A percentile compares a stretch with the other conserved stretches of the same genome.
phyloP scores from a whole-genome alignment of 495 filamentous ascomycete genomes.

The Lophium mytilinum region DNA sequence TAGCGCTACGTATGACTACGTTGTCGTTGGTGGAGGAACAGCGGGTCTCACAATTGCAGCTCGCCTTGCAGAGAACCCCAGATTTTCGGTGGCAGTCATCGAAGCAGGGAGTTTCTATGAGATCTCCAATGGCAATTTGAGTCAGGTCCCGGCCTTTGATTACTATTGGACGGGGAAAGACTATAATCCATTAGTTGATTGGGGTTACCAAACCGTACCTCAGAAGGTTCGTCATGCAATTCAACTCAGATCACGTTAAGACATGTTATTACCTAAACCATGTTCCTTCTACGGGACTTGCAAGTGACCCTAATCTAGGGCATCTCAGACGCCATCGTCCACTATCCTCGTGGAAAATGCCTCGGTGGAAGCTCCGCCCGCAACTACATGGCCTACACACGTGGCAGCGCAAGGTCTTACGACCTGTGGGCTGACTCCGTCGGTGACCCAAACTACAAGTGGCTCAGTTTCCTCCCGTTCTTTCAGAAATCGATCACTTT shows the following conservation, averaged over 20 bases:
- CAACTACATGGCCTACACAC: constrained; percentile 23
- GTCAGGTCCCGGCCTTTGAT: constrained; percentile 2
- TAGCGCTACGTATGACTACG: constrained; percentile 17
- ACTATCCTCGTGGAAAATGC: constrained; percentile 25
- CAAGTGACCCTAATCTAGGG: neutral
- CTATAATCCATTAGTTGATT: constrained; percentile 21
- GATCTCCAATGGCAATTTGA: neutral
- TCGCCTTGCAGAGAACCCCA: constrained; percentile 1
- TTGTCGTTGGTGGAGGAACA: constrained; percentile 22
- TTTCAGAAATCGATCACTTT: constrained; percentile 47
- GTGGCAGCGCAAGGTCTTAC: constrained; percentile 36
- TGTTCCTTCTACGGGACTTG: no score
- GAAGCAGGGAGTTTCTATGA: constrained; percentile 10
- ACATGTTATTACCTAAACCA: no score
- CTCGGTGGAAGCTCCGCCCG: constrained; percentile 24
- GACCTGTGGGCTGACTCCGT: constrained; percentile 49
- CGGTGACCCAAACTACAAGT: constrained; percentile 47
- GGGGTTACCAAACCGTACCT: neutral
- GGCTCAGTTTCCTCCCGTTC: constrained; percentile 43
- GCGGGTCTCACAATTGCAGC: constrained; percentile 6
- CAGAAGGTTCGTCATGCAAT: neutral
- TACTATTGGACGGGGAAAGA: neutral
- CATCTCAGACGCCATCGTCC: neutral
- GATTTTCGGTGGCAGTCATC: neutral
- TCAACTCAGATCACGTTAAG: no score